phyloP scores from a whole-genome alignment of 164 flowering plant genomes.

The Annona squamosa region DNA sequence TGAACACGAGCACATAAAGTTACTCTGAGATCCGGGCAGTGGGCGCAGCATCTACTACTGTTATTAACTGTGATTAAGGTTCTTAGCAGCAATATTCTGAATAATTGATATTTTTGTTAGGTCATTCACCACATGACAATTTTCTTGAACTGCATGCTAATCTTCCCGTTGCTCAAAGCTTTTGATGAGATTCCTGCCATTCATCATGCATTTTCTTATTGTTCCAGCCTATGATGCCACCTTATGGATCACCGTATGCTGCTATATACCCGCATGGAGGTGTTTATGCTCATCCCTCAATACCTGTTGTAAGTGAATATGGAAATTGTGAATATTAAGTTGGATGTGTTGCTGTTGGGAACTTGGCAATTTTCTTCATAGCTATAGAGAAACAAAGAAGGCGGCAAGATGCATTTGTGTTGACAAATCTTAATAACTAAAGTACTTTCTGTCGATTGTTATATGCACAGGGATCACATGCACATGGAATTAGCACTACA shows the following conservation, averaged over 20 bases:
- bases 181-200: not conserved
- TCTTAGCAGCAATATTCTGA: not conserved
- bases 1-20: not conserved
- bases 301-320: conserved; percentile 58
- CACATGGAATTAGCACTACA: conserved; percentile 38
- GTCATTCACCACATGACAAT: no score
- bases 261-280: conserved; percentile 85
- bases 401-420: not conserved
- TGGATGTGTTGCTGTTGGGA: not conserved
- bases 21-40: not conserved
- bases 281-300: conserved; percentile 76
- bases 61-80: not conserved
- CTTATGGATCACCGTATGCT: conserved; percentile 87
- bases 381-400: not conserved
- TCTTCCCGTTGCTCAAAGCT: not conserved
- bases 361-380: not conserved
- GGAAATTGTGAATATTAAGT: not conserved
- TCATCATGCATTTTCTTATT: conserved; percentile 9
- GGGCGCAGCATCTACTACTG: not conserved
- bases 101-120: no score
- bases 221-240: conserved; percentile 74
- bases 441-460: not conserved
- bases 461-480: conserved; percentile 36
- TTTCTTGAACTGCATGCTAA: no score
- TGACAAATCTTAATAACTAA: not conserved